These are phyloP conservation scores for Rhododendron henanense DNA, from an alignment of 148 eudicot genomes.

Conservation along the genomic window DNA sequence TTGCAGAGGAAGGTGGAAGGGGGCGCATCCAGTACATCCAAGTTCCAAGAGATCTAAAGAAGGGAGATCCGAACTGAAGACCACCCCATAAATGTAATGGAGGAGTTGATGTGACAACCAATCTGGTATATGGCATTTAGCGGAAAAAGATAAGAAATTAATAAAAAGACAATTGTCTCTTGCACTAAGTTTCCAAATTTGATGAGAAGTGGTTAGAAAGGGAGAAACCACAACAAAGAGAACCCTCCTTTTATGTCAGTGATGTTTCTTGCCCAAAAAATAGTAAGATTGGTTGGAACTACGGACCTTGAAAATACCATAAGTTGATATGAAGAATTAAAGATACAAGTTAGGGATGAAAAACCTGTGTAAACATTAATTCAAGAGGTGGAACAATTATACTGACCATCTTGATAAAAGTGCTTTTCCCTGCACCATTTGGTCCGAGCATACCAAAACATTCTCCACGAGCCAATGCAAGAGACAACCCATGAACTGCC, in stretches of 20 bases:
- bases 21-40: no score
- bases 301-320: not conserved
- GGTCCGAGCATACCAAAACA: slow-evolving; percentile 99
- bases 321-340: not conserved
- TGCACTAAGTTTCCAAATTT: not conserved
- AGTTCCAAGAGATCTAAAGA: no score
- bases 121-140: not conserved
- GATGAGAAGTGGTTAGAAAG: not conserved
- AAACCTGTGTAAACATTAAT: not conserved
- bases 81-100: not conserved
- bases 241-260: not conserved
- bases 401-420: slow-evolving; percentile 88
- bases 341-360: not conserved
- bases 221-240: not conserved
- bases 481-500: slow-evolving; percentile 84
- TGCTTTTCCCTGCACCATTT: slow-evolving; percentile 92
- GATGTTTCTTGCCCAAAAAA: not conserved
- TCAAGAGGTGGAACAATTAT: not conserved
- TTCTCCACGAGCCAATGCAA: slow-evolving; percentile 79
- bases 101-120: not conserved
- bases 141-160: not conserved
- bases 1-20: no score
- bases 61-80: no score
- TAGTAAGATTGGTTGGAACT: not conserved
- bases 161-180: not conserved